Evolutionary conservation across 805 yeast genomes (phyloP).

Genomic region (Lachancea lanzarotensis): DNA sequence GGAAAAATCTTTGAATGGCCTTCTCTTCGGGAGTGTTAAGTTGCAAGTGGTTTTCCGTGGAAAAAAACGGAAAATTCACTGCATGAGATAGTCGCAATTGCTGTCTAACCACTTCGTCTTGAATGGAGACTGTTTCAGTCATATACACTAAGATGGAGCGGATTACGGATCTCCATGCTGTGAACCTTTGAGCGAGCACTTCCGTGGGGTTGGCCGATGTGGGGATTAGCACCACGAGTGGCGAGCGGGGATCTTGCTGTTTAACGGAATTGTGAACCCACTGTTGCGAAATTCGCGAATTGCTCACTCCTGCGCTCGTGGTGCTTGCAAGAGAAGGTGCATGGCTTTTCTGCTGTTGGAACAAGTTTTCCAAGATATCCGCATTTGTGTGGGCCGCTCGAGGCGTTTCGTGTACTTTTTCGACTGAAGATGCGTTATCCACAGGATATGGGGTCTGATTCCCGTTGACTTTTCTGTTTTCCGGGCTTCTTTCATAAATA

Average conservation of each 20-base stretch:
- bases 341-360: slow-evolving; percentile 11
- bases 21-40: slow-evolving; percentile 22
- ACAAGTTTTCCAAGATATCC: slow-evolving; percentile 9
- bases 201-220: slow-evolving; percentile 76
- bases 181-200: slow-evolving; percentile 71
- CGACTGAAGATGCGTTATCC: slow-evolving; percentile 5
- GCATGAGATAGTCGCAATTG: slow-evolving; percentile 78
- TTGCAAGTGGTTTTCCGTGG: slow-evolving; percentile 26
- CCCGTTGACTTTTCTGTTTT: not conserved
- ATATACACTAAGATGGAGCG: slow-evolving; percentile 69
- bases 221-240: slow-evolving; percentile 46
- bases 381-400: not conserved
- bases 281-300: slow-evolving; percentile 11
- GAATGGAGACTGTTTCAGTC: slow-evolving; percentile 73
- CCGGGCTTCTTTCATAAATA: not conserved
- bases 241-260: slow-evolving; percentile 41
- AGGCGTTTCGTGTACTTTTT: not conserved
- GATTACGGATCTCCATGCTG: slow-evolving; percentile 79
- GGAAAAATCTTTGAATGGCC: slow-evolving; percentile 43
- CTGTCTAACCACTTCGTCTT: slow-evolving; percentile 83
- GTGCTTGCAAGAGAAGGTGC: slow-evolving; percentile 11
- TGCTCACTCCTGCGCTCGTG: slow-evolving; percentile 7
- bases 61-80: slow-evolving; percentile 40
- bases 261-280: slow-evolving; percentile 10
- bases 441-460: slow-evolving; percentile 8